These are phyloP conservation scores for Micractinium sp. DNA, from an alignment of 139 green algal genomes.

Conservation along the genomic window DNA sequence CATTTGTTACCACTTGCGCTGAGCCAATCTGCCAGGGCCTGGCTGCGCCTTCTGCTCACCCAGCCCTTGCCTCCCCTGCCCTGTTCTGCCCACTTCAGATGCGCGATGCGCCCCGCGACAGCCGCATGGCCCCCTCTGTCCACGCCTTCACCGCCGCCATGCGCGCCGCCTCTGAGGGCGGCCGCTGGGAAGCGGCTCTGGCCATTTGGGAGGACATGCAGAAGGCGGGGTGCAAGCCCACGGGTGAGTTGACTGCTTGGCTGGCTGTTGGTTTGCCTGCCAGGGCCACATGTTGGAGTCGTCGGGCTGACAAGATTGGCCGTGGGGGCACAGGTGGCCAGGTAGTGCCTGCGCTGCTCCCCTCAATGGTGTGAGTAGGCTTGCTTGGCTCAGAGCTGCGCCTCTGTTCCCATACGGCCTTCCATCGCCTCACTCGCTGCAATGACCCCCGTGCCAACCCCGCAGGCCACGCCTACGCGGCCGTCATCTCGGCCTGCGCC, in stretches of 20 bases:
- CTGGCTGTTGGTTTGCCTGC: not conserved
- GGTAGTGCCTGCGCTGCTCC: too few relatives aligned
- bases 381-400: not conserved
- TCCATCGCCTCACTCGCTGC: not conserved
- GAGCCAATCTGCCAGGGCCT: not conserved
- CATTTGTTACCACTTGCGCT: too few relatives aligned
- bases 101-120: slow-evolving; percentile 49
- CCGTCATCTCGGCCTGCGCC: slow-evolving; percentile 84
- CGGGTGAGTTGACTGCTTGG: slow-evolving; percentile 34
- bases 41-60: not conserved
- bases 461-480: slow-evolving; percentile 81
- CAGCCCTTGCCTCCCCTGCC: not conserved
- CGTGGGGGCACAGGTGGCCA: too few relatives aligned
- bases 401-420: too few relatives aligned
- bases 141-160: slow-evolving; percentile 91
- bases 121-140: slow-evolving; percentile 73
- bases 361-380: too few relatives aligned
- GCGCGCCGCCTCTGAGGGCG: slow-evolving; percentile 82
- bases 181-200: slow-evolving; percentile 67
- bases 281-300: too few relatives aligned
- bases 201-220: slow-evolving; percentile 88
- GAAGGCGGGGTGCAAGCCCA: slow-evolving; percentile 58
- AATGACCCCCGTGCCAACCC: not conserved
- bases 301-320: too few relatives aligned
- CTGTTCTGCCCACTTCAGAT: slow-evolving; percentile 45